Evolutionary conservation across 768 basidiomycete genomes (phyloP), one percentile per base, ranked within the genome.

Genomic region (Chalciporus piperatus): DNA sequence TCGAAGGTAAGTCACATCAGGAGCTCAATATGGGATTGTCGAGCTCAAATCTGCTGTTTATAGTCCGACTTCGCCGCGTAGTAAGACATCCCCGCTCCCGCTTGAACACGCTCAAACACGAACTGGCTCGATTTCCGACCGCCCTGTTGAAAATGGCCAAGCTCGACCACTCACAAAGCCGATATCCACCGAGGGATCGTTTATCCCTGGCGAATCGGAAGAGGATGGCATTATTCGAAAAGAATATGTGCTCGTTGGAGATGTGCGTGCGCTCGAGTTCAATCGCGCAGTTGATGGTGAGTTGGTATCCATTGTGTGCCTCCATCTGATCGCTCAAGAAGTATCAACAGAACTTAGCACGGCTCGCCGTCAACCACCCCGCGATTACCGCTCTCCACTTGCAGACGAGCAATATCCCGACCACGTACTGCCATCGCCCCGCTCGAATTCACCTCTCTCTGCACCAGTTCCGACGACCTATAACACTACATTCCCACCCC

Each of bases 191-290:
- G 77, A 81, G 35, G 82, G 78, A 2, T 89, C 88, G 0, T 67
- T 80, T 50, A 90, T 90, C 46, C 89, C 89, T 11, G 89, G 89
- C 3, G 89, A 92, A 66, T 87, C 85, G 0, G 89, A 91, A 61
- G 89, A 92, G 63, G 89, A 91, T 62, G 87, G 87, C 0, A 73
- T 85, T 45, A 75, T 92, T 44, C 78, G 87, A 47, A 79, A 84
- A 55, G 96, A 98, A 62, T 99, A 99, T 60, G 96, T 98, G 0
- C 80, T 99, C 1, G 90, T 98, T 1, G 94, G 88, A 39, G 93
- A 99, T 67, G 83, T 81, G 48, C 79, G 86, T 45, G 90, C 90
- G 2, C 89, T 98, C 3, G 95, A 98, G 65, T 92, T 98, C 66
- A 92, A 92, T 65, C 83, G 84, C 14, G 82, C 92, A 3, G 87